Conservation (phyloP, 768 basidiomycete species). For the Leucocoprinus birnbaumii region DNA sequence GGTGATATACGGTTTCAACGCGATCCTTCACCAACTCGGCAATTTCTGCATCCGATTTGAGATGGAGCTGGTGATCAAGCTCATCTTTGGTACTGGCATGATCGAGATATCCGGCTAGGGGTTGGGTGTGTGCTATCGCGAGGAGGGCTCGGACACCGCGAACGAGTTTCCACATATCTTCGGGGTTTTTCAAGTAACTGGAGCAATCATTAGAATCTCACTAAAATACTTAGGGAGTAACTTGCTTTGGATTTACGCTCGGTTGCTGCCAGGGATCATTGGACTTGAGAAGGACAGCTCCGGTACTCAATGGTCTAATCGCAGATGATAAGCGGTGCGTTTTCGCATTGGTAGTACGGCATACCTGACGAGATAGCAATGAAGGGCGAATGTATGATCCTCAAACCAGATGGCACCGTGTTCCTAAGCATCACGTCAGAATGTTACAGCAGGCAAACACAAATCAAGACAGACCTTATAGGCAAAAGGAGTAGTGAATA, state of each 20-base stretch:
- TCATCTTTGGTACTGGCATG: constrained; percentile 25
- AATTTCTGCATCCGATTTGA: constrained; percentile 39
- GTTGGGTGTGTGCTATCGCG: constrained; percentile 36
- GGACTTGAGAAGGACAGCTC: constrained; percentile 36
- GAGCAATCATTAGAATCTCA: neutral
- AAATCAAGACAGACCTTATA: constrained; percentile 29
- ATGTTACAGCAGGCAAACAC: neutral
- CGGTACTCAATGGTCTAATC: constrained; percentile 39
- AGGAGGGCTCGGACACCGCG: constrained; percentile 37
- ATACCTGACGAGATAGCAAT: constrained; percentile 41
- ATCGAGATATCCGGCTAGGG: constrained; percentile 36
- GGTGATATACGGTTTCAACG: constrained; percentile 48
- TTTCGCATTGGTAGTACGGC: neutral
- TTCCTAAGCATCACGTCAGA: constrained; percentile 18
- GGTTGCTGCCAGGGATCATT: constrained; percentile 41
- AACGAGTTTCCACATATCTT: constrained; percentile 40
- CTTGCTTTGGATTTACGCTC: constrained; percentile 41
- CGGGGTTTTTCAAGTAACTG: constrained; percentile 38
- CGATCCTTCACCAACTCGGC: constrained; percentile 37
- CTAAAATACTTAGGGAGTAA: neutral
- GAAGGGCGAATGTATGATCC: constrained; percentile 36
- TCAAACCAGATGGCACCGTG: constrained; percentile 32
- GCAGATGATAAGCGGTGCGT: neutral
- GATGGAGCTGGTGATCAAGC: constrained; percentile 37
- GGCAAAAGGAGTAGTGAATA: constrained; percentile 41